Conservation (phyloP, 768 basidiomycete species). For the Boletus bicolor region DNA sequence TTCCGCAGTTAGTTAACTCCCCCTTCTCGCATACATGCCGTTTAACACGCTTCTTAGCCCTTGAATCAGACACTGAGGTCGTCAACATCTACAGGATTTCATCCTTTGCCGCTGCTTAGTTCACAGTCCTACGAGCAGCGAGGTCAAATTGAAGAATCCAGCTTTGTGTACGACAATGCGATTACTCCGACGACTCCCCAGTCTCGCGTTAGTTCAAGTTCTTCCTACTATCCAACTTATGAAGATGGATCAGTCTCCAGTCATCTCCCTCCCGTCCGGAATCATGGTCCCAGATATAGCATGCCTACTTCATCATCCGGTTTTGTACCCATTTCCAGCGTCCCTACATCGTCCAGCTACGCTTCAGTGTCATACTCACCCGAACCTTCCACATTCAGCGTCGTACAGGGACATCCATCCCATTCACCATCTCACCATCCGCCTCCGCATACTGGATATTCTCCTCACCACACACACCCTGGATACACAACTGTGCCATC, state of each 20-base stretch:
- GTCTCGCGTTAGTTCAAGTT: conserved; percentile 30
- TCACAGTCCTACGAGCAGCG: conserved; percentile 41
- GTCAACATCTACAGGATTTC: conserved; percentile 34
- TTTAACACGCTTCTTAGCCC: conserved; percentile 29
- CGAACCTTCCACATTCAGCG: conserved; percentile 28
- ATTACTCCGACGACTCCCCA: conserved; percentile 37
- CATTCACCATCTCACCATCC: conserved; percentile 23
- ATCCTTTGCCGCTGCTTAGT: conserved; percentile 32
- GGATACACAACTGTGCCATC: conserved; percentile 12
- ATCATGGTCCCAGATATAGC: conserved; percentile 61
- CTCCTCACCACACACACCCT: conserved; percentile 16
- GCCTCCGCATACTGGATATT: conserved; percentile 15
- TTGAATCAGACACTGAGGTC: conserved; percentile 36
- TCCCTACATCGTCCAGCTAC: conserved; percentile 37
- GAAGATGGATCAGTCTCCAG: conserved; percentile 35
- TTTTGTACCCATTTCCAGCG: conserved; percentile 53
- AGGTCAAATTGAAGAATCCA: conserved; percentile 31
- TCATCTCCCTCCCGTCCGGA: conserved; percentile 34
- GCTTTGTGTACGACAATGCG: conserved; percentile 39
- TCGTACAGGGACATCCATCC: conserved; percentile 43
- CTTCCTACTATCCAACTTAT: conserved; percentile 45
- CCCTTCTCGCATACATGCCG: background rate
- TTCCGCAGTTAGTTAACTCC: conserved; percentile 47
- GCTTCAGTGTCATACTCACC: conserved; percentile 34
- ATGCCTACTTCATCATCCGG: conserved; percentile 66